Evolutionary conservation across 305 asterid species (phyloP).

Genomic region (Fraxinus albicans): DNA sequence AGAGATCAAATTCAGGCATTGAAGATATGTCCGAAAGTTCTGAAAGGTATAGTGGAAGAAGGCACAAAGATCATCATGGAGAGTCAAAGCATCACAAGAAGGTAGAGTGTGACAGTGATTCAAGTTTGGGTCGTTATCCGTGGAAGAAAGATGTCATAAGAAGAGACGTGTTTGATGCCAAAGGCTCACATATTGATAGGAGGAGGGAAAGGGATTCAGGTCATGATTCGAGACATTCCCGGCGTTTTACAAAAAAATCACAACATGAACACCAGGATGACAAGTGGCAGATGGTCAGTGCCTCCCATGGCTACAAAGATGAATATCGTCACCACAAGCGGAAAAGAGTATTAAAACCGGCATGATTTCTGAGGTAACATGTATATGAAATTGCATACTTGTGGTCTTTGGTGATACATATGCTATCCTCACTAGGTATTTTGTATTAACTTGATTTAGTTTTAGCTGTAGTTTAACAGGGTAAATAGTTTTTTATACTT

Average conservation of each 20-base stretch:
- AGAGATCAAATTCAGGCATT: conserved; percentile 48
- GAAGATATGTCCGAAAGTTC: conserved; percentile 44
- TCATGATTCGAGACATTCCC: conserved; percentile 24
- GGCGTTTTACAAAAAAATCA: conserved; percentile 19
- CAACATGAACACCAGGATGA: conserved; percentile 15
- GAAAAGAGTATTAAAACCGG: conserved; percentile 31
- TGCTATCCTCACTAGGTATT: conserved; percentile 20
- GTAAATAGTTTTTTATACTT: conserved; percentile 13
- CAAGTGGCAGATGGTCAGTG: conserved; percentile 30
- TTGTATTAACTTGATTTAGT: conserved; percentile 34
- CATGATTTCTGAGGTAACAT: conserved; percentile 38
- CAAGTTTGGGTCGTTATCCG: conserved; percentile 44
- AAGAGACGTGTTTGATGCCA: conserved; percentile 25
- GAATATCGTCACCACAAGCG: conserved; percentile 25
- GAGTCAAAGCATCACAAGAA: conserved; percentile 47
- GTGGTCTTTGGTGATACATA: conserved; percentile 31
- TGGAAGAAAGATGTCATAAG: conserved; percentile 34
- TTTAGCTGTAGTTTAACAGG: conserved; percentile 18
- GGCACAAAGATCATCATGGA: conserved; percentile 42
- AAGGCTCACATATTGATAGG: conserved; percentile 32
- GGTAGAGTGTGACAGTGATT: conserved; percentile 46
- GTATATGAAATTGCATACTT: conserved; percentile 30
- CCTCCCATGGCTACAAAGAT: conserved; percentile 26
- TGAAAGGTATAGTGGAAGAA: conserved; percentile 41
- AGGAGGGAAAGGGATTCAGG: conserved; percentile 32